A percentile compares a stretch with the other conserved stretches of the same genome.
phyloP scores from a whole-genome alignment of 1,284 basidiomycete species.

The Cystobasidium sp. region DNA sequence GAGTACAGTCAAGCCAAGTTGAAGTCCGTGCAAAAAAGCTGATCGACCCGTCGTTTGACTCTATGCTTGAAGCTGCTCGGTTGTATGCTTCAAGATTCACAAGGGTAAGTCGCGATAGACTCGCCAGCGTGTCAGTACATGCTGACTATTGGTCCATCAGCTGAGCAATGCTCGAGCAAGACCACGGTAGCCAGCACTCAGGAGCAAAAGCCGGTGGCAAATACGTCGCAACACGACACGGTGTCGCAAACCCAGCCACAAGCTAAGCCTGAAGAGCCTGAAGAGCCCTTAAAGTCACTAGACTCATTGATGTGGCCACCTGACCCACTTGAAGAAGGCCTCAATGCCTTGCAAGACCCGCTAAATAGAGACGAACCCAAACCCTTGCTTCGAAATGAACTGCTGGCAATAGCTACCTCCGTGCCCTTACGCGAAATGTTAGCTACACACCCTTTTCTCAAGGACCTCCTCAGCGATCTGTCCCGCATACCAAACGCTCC shows the following conservation, averaged over 20 bases:
- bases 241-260: background rate
- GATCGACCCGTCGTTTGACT: conserved; percentile 10
- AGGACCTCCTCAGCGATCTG: conserved; percentile 14
- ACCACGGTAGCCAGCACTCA: background rate
- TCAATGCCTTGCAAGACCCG: conserved; percentile 38
- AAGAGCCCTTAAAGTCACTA: conserved; percentile 15
- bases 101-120: conserved; percentile 16
- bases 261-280: background rate
- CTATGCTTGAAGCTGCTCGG: conserved; percentile 23
- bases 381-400: conserved; percentile 23
- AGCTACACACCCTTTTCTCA: conserved; percentile 30
- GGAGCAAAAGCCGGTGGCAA: background rate
- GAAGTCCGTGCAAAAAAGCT: conserved; percentile 16
- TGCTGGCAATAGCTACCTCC: conserved; percentile 42
- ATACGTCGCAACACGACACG: background rate
- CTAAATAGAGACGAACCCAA: conserved; percentile 43
- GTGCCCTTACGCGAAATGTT: conserved; percentile 35
- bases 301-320: conserved; percentile 38
- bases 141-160: background rate
- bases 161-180: conserved; percentile 27
- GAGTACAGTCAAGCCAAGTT: conserved; percentile 15
- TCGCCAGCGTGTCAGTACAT: background rate
- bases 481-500: conserved; percentile 42
- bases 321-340: conserved; percentile 42
- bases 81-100: conserved; percentile 39